Evolutionary conservation across 2,329 filamentous ascomycete species (phyloP).

Genomic region (Coniochaeta pulveracea): DNA sequence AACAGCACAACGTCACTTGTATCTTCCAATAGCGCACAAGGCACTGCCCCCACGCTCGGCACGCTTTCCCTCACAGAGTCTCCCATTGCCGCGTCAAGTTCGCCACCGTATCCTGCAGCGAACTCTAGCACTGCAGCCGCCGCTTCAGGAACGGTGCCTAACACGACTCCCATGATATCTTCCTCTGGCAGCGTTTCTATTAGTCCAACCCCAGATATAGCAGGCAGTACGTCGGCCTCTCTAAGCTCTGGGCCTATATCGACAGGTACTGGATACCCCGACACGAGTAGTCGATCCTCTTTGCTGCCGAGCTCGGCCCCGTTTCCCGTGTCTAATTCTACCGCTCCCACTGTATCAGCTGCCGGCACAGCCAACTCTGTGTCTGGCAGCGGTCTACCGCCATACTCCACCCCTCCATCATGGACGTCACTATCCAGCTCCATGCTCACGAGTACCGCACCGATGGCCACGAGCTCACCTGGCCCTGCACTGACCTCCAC

Average conservation of each 20-base stretch:
- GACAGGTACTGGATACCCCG: neutral
- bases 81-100: neutral
- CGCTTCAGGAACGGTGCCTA: constrained; percentile 1
- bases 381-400: neutral
- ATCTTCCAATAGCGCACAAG: too few relatives aligned
- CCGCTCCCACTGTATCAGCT: neutral
- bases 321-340: constrained; percentile 1
- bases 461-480: too few relatives aligned
- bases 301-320: neutral
- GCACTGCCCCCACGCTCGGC: too few relatives aligned
- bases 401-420: too few relatives aligned
- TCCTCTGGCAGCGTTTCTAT: too few relatives aligned
- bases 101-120: constrained; percentile 5
- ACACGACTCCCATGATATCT: too few relatives aligned
- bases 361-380: neutral
- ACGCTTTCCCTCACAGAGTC: constrained; percentile 5
- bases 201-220: too few relatives aligned
- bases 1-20: too few relatives aligned
- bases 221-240: too few relatives aligned
- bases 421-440: too few relatives aligned
- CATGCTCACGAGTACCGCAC: too few relatives aligned
- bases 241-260: constrained; percentile 6
- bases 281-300: neutral
- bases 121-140: constrained; percentile 1
- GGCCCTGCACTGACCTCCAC: too few relatives aligned